These are phyloP conservation scores for Clavulina sp. DNA, from an alignment of 768 basidiomycete species.

Conservation along the genomic window DNA sequence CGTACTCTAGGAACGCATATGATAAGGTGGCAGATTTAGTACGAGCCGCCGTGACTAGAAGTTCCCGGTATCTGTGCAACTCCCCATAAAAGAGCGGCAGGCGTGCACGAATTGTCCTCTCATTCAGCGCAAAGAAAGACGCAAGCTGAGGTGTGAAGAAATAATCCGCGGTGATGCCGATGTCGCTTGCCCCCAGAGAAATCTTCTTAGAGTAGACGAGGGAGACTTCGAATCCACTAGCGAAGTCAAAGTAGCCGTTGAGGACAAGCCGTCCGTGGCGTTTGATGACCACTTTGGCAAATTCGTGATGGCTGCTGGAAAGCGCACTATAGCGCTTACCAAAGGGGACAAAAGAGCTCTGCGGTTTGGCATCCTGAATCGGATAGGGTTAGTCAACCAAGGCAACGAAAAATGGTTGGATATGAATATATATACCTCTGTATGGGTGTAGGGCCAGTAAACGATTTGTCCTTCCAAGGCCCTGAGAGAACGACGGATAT, in stretches of 20 bases:
- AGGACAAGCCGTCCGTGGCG: constrained; percentile 32
- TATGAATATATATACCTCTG: constrained; percentile 24
- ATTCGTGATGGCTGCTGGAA: constrained; percentile 21
- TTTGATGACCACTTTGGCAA: constrained; percentile 32
- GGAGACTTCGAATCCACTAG: constrained; percentile 49
- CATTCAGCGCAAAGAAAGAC: constrained; percentile 42
- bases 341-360: constrained; percentile 31
- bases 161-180: constrained; percentile 50
- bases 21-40: constrained; percentile 38
- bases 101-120: constrained; percentile 28
- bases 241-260: constrained; percentile 35
- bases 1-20: constrained; percentile 42
- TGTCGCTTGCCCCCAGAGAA: constrained; percentile 28
- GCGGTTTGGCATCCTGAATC: neutral
- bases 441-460: constrained; percentile 44
- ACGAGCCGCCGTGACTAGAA: constrained; percentile 30
- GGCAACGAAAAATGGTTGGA: neutral
- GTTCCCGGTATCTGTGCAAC: constrained; percentile 34
- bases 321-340: constrained; percentile 23
- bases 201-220: constrained; percentile 40
- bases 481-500: constrained; percentile 44
- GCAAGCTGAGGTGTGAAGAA: constrained; percentile 45
- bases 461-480: constrained; percentile 47
- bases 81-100: constrained; percentile 29
- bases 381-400: neutral